Evolutionary conservation across 305 asterid species (phyloP).

Genomic region (Fraxinus angustifolia): DNA sequence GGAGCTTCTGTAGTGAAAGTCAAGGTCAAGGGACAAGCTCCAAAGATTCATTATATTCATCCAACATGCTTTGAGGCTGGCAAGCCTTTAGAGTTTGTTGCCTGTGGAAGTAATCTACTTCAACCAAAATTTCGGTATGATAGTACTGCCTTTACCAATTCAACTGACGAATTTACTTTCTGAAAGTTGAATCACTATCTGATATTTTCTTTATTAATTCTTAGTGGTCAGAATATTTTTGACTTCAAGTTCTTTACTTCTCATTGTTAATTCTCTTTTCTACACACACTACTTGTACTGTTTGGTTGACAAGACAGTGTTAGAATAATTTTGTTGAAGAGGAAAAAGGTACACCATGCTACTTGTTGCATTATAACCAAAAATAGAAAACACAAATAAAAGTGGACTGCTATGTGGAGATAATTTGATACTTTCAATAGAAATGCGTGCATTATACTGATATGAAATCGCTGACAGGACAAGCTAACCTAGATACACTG

Average conservation of each 20-base stretch:
- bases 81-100: conserved; percentile 75
- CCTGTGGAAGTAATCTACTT: conserved; percentile 80
- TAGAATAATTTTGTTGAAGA: neutral
- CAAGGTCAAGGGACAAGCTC: conserved; percentile 52
- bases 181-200: neutral
- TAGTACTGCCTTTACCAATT: neutral
- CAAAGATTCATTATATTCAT: conserved; percentile 73
- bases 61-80: conserved; percentile 92
- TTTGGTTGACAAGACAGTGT: neutral
- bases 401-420: neutral
- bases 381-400: neutral
- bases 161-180: neutral
- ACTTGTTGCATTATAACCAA: neutral
- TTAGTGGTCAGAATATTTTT: neutral
- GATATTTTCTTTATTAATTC: neutral
- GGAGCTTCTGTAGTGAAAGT: conserved; percentile 57
- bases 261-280: neutral
- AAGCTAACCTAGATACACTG: neutral
- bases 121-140: conserved; percentile 78
- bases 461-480: neutral
- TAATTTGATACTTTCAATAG: neutral
- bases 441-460: neutral
- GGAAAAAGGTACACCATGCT: neutral
- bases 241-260: neutral
- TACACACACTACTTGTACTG: neutral